phyloP scores from a whole-genome alignment of 1,139 yeast genomes.

The Sugiyamaella castrensis region DNA sequence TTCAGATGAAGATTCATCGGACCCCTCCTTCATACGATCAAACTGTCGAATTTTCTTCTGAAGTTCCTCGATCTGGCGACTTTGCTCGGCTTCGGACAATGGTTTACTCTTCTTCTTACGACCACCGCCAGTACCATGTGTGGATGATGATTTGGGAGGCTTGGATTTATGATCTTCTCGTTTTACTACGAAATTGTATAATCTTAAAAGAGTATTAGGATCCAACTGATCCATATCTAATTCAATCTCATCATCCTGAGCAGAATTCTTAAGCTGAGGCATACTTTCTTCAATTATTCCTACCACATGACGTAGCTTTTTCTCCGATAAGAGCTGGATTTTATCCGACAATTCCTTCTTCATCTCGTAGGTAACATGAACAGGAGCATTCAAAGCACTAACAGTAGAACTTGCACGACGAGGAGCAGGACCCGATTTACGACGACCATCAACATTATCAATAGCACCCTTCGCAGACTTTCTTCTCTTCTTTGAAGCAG shows the following conservation, averaged over 20 bases:
- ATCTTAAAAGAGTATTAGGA: constrained; percentile 74
- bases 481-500: constrained; percentile 21
- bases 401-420: constrained; percentile 15
- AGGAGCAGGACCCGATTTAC: background rate
- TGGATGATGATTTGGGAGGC: constrained; percentile 23
- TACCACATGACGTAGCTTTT: constrained; percentile 78
- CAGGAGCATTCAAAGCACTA: constrained; percentile 27
- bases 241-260: constrained; percentile 90
- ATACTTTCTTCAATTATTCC: constrained; percentile 83
- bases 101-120: constrained; percentile 52
- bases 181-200: constrained; percentile 76
- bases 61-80: constrained; percentile 78
- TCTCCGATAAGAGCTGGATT: constrained; percentile 69
- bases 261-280: constrained; percentile 68
- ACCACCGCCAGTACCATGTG: constrained; percentile 28
- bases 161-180: constrained; percentile 44
- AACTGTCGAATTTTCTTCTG: constrained; percentile 79
- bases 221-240: constrained; percentile 93
- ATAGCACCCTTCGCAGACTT: constrained; percentile 18
- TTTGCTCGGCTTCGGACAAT: constrained; percentile 64
- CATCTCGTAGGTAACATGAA: constrained; percentile 76
- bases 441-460: constrained; percentile 10
- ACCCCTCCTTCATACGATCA: constrained; percentile 43
- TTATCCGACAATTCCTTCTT: constrained; percentile 89
- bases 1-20: constrained; percentile 25